Evolutionary conservation across 2,329 filamentous ascomycete species (phyloP), one percentile per base, ranked within the genome.

Genomic region (Biscogniauxia mediterranea): DNA sequence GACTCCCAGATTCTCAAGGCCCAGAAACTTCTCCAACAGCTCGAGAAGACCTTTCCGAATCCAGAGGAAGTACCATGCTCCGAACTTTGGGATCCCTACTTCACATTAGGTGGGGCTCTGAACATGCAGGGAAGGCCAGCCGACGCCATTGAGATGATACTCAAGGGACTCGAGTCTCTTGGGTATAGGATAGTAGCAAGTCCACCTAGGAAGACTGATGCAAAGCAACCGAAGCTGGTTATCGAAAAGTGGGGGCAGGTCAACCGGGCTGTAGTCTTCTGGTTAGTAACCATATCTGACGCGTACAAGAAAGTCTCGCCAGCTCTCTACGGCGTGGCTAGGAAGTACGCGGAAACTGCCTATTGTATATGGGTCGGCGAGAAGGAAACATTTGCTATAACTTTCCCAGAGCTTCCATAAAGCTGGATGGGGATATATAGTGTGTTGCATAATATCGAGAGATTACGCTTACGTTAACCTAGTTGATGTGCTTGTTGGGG

Each of bases 311-410:
- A 5, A 1, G 49, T 71, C 9, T 65, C 67, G 1, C 70, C 72
- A 9, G 64, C 69, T 53, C 54, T 73, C 11, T 68, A 65, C 25
- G 21, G 51, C 11, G 50, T 57, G 6, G 64, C 58, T 6, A 66
- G 62, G 42, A 9, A 51, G 1, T 73, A 72, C 51, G 66, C 66
- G 1, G 52, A 55, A 0, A 64, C 64, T 8, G 59, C 62, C 1
- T 74, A 74, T 56, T 64, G 61, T 11, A 71, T 76, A 9, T 50
- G 55, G 5, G 58, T 64, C 13, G 74, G 73, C 5, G 72, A 75
- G 59, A 61, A 61, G 6, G 64, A 66, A 17, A 67, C 64, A 2
- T 23, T 70, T 32, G 54, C 50, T 9, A 23, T 25, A 1, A 17
- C 42, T 5, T 64, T 57, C 50, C 60, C 61, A 5, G 54, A 54